Evolutionary conservation across 495 filamentous ascomycete species (phyloP), one percentile per base, ranked within the genome.

Genomic region (Aspergillus carlsbadensis): DNA sequence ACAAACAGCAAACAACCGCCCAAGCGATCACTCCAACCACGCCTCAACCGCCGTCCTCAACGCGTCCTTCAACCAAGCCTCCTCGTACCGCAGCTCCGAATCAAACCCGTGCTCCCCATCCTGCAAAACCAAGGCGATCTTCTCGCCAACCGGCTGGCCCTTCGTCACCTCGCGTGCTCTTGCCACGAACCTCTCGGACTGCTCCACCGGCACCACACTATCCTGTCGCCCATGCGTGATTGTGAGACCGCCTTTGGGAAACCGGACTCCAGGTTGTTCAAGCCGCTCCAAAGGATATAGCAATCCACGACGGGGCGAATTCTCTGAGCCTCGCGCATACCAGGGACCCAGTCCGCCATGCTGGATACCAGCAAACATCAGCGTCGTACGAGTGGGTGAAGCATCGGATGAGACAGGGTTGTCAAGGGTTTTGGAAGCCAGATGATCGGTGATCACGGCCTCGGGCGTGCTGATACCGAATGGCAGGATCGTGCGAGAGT

Each of bases 401-500:
- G 33, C 17, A 40, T 20, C 34, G 5, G 48, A 39, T n/a, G 48
- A 52, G 5, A 39, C 48, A 13, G 36, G 34, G 6, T 10, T 13
- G 17, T 10, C 10, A 10, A 13, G 13, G 0, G 4, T 0, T 3
- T 29, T 29, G 4, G 33, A 1, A 22, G 48, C 17, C 18, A 40
- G 1, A n/a, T 14, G 1, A 8, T 52, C 34, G 8, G 3, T 8
- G 33, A 52, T 36, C 3, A 45, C 6, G 2, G 39, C 18, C 17
- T 49, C 46, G 5, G 10, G 31, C 10, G 6, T 18, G 3, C 26
- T 35, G n/a, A 85, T 5, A 6, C 46, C 46, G 10, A 49, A 49
- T 1, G 46, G 46, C n/a, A 35, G 46, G 15, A n/a, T 34, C 6
- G 7, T 15, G 17, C 15, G 46, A 5, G 29, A 0, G 5, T n/a